A percentile compares a stretch with the other conserved stretches of the same genome.
These are phyloP conservation scores for Cydonia oblonga DNA, from an alignment of 331 rosid genomes.

Conservation along the genomic window DNA sequence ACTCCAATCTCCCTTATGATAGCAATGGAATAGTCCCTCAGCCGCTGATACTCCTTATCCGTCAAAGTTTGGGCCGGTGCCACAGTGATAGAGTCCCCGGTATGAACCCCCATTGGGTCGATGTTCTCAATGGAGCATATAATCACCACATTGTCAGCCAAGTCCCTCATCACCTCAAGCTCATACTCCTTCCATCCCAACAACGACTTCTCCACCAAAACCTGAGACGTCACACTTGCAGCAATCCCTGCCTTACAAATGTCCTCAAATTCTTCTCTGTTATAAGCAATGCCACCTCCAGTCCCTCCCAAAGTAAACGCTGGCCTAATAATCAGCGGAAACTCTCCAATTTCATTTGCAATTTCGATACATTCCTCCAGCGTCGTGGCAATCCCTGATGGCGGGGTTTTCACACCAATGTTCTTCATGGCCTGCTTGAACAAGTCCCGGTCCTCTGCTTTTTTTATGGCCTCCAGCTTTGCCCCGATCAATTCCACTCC, in stretches of 20 bases:
- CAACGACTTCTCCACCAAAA: slow-evolving; percentile 83
- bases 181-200: slow-evolving; percentile 98
- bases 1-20: slow-evolving; percentile 93
- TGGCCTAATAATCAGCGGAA: slow-evolving; percentile 70
- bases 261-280: slow-evolving; percentile 62
- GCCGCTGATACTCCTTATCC: slow-evolving; percentile 90
- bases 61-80: slow-evolving; percentile 94
- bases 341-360: slow-evolving; percentile 58
- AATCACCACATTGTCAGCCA: slow-evolving; percentile 92
- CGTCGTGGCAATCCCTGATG: slow-evolving; percentile 61
- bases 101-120: slow-evolving; percentile 96
- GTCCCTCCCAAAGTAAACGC: slow-evolving; percentile 89
- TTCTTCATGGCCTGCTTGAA: slow-evolving; percentile 83
- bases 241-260: slow-evolving; percentile 84
- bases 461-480: slow-evolving; percentile 80
- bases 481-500: slow-evolving; percentile 89
- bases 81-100: slow-evolving; percentile 97
- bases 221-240: slow-evolving; percentile 75
- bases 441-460: slow-evolving; percentile 84
- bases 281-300: slow-evolving; percentile 93
- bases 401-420: slow-evolving; percentile 84
- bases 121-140: slow-evolving; percentile 96
- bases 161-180: slow-evolving; percentile 96
- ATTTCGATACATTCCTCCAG: slow-evolving; percentile 50
- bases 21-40: slow-evolving; percentile 86